Evolutionary conservation across 352 stramenopile genomes (phyloP).

Genomic region (Globisporangium ultimum): DNA sequence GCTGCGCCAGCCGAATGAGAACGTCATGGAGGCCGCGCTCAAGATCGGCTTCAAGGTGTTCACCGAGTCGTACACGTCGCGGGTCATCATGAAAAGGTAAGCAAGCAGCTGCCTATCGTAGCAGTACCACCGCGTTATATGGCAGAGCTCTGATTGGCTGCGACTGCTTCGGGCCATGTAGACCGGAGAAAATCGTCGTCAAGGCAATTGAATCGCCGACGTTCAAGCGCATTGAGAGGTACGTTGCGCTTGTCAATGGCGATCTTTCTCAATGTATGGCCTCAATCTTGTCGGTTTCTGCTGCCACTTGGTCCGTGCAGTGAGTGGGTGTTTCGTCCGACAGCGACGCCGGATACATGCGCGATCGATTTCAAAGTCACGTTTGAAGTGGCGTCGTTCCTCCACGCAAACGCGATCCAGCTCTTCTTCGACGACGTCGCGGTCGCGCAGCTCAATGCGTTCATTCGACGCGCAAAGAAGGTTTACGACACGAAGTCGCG

Average conservation of each 20-base stretch:
- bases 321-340: conserved; percentile 68
- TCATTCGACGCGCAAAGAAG: conserved; percentile 64
- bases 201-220: conserved; percentile 82
- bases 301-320: conserved; percentile 16
- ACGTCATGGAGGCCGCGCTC: conserved; percentile 77
- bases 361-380: conserved; percentile 78
- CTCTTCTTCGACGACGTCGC: conserved; percentile 86
- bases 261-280: too few relatives aligned
- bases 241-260: not conserved
- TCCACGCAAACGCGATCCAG: conserved; percentile 78
- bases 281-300: too few relatives aligned
- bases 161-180: conserved; percentile 5
- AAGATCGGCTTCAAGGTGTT: conserved; percentile 80
- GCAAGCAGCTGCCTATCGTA: not conserved
- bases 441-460: conserved; percentile 76
- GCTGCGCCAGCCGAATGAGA: conserved; percentile 61
- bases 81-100: conserved; percentile 73
- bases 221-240: conserved; percentile 87
- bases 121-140: not conserved
- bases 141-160: too few relatives aligned
- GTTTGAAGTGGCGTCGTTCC: conserved; percentile 76
- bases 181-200: conserved; percentile 65
- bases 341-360: conserved; percentile 47
- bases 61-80: conserved; percentile 80
- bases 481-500: conserved; percentile 34